Percentiles rank a stretch among this genome's conserved stretches.
Conservation (phyloP, 2,329 filamentous ascomycete genomes). For the Sclerotinia sclerotiorum region DNA sequence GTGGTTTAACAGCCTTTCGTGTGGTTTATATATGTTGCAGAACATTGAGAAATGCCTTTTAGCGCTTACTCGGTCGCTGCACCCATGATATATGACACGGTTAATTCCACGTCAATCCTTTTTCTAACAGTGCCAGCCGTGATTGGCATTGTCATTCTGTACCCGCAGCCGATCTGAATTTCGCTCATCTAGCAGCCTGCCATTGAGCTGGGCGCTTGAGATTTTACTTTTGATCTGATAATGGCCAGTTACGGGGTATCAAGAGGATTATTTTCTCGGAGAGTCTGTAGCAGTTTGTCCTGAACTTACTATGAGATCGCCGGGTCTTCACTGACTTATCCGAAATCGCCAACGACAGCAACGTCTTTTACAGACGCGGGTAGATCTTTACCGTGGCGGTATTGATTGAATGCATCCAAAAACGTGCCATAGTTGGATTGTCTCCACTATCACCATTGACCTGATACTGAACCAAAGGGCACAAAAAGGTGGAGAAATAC, state of each 20-base stretch:
- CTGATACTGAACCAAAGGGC: constrained; percentile 40
- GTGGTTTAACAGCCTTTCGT: no score
- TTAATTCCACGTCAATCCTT: not conserved
- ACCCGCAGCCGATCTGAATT: not conserved
- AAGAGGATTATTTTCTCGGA: not conserved
- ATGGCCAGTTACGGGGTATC: not conserved
- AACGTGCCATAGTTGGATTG: constrained; percentile 27
- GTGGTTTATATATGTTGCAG: no score
- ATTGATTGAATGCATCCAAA: constrained; percentile 6
- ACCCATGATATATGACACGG: constrained; percentile 2
- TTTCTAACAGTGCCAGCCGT: not conserved
- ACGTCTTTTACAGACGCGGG: not conserved
- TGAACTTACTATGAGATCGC: not conserved
- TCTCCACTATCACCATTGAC: constrained; percentile 35
- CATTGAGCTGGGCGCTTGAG: not conserved
- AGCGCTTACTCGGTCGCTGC: not conserved
- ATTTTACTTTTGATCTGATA: not conserved
- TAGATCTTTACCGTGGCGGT: not conserved
- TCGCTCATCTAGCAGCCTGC: not conserved
- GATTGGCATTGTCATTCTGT: not conserved
- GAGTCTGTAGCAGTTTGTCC: not conserved
- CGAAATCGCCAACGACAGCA: not conserved
- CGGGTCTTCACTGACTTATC: not conserved
- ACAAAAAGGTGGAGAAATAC: constrained; percentile 43
- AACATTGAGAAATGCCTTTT: no score